Conservation (phyloP, 441 rosid genomes). For the Erodium texanum region DNA sequence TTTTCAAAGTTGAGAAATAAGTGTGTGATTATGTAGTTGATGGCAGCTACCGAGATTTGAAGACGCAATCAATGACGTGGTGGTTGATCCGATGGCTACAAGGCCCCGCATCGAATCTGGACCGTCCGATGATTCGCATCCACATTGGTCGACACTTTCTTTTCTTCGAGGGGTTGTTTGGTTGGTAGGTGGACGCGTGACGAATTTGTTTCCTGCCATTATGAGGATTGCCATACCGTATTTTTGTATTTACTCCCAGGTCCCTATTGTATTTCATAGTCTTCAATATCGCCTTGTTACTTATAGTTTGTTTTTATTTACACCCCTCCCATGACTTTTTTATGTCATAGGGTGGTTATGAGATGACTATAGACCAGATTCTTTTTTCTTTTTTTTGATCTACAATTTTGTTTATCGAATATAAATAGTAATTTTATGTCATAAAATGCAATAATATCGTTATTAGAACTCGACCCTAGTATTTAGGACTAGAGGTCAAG, state of each 20-base stretch:
- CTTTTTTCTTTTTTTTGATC: no score
- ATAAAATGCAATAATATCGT: no score
- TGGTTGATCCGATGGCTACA: background rate
- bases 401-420: no score
- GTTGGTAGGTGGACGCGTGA: background rate
- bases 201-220: background rate
- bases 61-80: conserved; percentile 3
- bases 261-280: background rate
- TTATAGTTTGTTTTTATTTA: background rate
- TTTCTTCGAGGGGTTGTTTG: background rate
- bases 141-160: background rate
- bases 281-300: background rate
- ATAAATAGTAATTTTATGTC: no score
- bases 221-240: no score
- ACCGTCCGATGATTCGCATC: background rate
- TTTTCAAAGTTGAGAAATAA: no score
- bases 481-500: no score
- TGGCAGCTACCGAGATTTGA: background rate
- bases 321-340: background rate
- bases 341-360: no score
- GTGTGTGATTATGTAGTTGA: background rate
- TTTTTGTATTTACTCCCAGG: background rate
- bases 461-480: no score
- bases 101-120: background rate
- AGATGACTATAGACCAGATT: no score